Evolutionary conservation across 1,139 yeast genomes (phyloP), one percentile per base, ranked within the genome.

Genomic region (Protomyces macrosporus): DNA sequence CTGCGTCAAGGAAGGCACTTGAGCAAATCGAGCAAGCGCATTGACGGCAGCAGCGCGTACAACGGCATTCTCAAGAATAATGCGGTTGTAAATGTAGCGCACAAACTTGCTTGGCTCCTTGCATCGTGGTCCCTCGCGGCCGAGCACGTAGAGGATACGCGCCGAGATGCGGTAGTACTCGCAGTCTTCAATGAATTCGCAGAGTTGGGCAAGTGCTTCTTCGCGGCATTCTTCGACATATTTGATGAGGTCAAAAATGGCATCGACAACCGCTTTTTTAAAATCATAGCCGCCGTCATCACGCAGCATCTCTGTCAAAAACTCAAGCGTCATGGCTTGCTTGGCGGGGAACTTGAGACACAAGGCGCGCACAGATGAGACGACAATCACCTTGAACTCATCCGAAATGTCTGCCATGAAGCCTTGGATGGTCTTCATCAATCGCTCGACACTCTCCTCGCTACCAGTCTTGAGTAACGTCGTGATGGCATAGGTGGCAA

Each of bases 401-500:
- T 93, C 98, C 52, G 96, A 85, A 70, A 93, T 93, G 71, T 91
- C 98, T 73, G 85, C 90, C 87, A 91, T 90, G 73, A 90, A 87
- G 51, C 89, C 87, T 42, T 95, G 83, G 78, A 95, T 90, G 68
- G 90, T 91, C 68, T 86, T 80, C 75, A 93, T 89, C 71, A 93
- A 83, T 72, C 96, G 83, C 74, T 93, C 97, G 65, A 93, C 96
- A 72, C 86, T 87, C 69, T 88, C 90, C 67, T 90, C 87, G 67
- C 93, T 93, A 75, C 97, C 96, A 5, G 98, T 93, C 78, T 91
- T 93, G 75, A 93, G 84, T 72, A 93, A 81, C 3, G 98, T 93
- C 53, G 98, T 93, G 74, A 93, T 93, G 37, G 98, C 98, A 75
- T 90, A 91, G n/a, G 98, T 93, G n/a, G 98, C 93, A 70, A 93